phyloP scores from a whole-genome alignment of 2,329 filamentous ascomycete genomes.

The Sclerotinia glacialis region DNA sequence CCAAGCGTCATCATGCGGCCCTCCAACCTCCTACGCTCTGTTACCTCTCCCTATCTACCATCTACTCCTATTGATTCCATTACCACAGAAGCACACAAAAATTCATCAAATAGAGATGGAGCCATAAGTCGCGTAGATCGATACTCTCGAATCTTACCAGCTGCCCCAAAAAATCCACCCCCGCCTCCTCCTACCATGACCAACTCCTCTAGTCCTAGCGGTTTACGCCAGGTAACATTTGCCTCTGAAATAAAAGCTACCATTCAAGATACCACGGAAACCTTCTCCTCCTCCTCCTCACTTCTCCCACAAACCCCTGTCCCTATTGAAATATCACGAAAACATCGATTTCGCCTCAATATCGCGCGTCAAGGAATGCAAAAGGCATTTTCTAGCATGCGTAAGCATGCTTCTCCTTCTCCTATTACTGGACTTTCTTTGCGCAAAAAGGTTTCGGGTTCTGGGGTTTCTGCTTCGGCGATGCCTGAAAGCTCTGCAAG shows the following conservation, averaged over 20 bases:
- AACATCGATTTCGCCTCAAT: background rate
- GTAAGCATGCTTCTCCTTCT: background rate
- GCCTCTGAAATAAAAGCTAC: background rate
- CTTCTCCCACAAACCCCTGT: background rate
- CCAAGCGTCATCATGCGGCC: background rate
- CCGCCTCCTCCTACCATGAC: background rate
- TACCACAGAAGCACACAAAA: background rate
- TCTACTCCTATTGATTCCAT: too few relatives aligned
- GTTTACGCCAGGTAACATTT: background rate
- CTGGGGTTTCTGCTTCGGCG: too few relatives aligned
- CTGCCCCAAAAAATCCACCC: background rate
- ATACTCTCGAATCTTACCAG: background rate
- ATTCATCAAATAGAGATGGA: background rate
- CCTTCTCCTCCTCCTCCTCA: background rate
- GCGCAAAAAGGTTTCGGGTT: background rate
- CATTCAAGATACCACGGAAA: background rate
- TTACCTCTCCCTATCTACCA: background rate
- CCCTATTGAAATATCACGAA: background rate
- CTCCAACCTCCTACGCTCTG: background rate
- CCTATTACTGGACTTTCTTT: background rate
- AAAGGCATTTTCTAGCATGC: background rate
- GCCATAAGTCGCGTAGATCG: constrained; percentile 6
- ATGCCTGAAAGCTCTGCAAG: fast-evolving
- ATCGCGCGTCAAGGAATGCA: background rate
- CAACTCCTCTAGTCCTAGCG: background rate